These are phyloP conservation scores for Scutellaria galericulata DNA, from an alignment of 257 asterid species.

Conservation along the genomic window DNA sequence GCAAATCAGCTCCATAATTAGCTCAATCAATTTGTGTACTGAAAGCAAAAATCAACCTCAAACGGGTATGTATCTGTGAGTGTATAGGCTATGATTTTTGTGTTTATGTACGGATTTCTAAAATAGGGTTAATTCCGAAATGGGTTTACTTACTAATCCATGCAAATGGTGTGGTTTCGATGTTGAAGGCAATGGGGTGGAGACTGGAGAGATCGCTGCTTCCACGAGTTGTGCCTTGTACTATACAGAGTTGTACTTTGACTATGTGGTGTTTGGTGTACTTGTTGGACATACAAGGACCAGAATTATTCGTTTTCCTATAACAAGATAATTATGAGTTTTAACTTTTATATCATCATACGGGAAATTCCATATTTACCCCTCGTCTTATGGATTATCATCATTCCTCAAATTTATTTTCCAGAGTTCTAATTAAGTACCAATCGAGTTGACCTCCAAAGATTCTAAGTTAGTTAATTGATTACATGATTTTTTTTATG, in stretches of 20 bases:
- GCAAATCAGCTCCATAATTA: conserved; percentile 48
- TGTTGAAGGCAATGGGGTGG: conserved; percentile 32
- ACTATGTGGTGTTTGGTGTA: conserved; percentile 27
- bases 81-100: background rate
- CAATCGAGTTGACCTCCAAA: too few species aligned
- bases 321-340: background rate
- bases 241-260: conserved; percentile 30
- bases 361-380: too few species aligned
- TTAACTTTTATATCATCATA: too few species aligned
- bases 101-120: background rate
- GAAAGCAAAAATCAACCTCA: conserved; percentile 9
- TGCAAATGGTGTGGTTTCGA: conserved; percentile 36
- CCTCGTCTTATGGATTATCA: too few species aligned
- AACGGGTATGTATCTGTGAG: background rate
- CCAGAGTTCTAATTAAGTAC: too few species aligned
- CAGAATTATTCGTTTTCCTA: conserved; percentile 33
- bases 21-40: conserved; percentile 1
- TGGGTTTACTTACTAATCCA: conserved; percentile 29
- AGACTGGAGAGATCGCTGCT: conserved; percentile 20
- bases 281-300: conserved; percentile 36
- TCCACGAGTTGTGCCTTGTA: conserved; percentile 36
- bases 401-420: too few species aligned
- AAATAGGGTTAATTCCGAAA: conserved; percentile 17
- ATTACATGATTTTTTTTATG: too few species aligned
- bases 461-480: too few species aligned